Percentiles rank a stretch among this genome's conserved stretches.
phyloP scores from a whole-genome alignment of 148 eudicot species.

The Pouteria glomerata region DNA sequence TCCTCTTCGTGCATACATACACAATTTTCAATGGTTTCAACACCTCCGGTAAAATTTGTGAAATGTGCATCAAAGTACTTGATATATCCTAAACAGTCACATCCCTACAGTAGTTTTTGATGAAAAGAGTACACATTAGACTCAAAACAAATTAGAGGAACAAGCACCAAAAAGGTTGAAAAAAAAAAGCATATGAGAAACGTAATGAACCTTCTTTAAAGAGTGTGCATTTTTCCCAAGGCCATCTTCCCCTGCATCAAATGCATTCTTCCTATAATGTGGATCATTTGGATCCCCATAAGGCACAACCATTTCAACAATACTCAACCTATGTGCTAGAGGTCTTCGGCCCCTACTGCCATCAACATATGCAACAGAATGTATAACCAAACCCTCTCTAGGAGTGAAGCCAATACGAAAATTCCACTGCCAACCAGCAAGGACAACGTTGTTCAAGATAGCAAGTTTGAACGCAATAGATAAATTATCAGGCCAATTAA shows the following conservation, averaged over 20 bases:
- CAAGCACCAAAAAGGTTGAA: not conserved
- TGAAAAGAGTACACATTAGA: conserved; percentile 1
- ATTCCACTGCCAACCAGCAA: conserved; percentile 42
- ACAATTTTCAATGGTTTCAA: conserved; percentile 91
- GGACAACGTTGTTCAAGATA: conserved; percentile 2
- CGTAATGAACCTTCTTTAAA: conserved; percentile 68
- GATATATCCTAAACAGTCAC: conserved; percentile 88
- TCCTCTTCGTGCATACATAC: conserved; percentile 98
- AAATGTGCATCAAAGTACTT: conserved; percentile 97
- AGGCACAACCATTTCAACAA: conserved; percentile 99
- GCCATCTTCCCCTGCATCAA: conserved; percentile 99
- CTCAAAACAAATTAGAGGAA: not conserved
- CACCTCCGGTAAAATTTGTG: conserved; percentile 91
- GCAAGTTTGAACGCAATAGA: not conserved
- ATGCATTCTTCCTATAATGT: conserved; percentile 98
- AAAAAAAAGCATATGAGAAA: not conserved
- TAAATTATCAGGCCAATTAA: not conserved
- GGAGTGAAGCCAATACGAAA: conserved; percentile 97
- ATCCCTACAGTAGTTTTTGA: conserved; percentile 50
- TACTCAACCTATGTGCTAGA: conserved; percentile 91
- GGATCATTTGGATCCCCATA: conserved; percentile 99
- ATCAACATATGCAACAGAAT: conserved; percentile 96
- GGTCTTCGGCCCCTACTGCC: conserved; percentile 92
- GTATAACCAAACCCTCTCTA: conserved; percentile 89
- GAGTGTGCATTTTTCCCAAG: conserved; percentile 97